Evolutionary conservation across 495 filamentous ascomycete genomes (phyloP), one percentile per base, ranked within the genome.

Genomic region (Penicillium salamii): DNA sequence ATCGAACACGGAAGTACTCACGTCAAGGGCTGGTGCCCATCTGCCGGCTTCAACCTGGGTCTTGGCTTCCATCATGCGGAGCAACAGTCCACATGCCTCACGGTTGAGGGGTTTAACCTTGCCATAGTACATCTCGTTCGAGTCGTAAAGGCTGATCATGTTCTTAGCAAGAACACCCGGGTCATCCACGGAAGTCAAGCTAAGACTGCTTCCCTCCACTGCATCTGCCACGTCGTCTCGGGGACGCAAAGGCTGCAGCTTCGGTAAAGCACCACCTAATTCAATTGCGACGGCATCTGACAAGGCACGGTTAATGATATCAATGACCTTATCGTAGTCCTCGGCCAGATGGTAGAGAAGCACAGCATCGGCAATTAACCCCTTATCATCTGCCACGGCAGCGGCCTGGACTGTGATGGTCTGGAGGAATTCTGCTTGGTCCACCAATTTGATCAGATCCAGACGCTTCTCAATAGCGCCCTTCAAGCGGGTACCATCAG

Each of bases 301-400:
- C 21, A 97, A 74, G n/a, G 90, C 84, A 23, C 89, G 84, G 66
- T 92, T 96, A 53, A 96, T 81, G 54, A 96, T 91, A 34, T 79
- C 70, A 46, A 97, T 82, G 33, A 97, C 95, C 48, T 80, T 88
- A 56, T 97, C 90, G 62, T 95, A 97, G 59, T 99, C 90, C 58
- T 89, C 89, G 0, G 92, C 91, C 29, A 99, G 79, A 65, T 97
- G 91, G 61, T 93, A 97, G 32, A 99, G 72, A 38, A 99, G 77
- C 5, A 97, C 92, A 1, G 95, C 91, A 66, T 99, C 93, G 6
- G 90, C 90, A 1, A 85, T 87, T 31, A 95, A 79, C 28, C 95
- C 92, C 65, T 90, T 95, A 58, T 97, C 95, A 53, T 97, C 91
- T 5, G 93, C 93, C 47, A 90, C 85, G 43, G 81, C 84, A 28